Percentiles rank a stretch among this genome's conserved stretches.
phyloP scores from a whole-genome alignment of 345 rosid species.

The Euclidium syriacum region DNA sequence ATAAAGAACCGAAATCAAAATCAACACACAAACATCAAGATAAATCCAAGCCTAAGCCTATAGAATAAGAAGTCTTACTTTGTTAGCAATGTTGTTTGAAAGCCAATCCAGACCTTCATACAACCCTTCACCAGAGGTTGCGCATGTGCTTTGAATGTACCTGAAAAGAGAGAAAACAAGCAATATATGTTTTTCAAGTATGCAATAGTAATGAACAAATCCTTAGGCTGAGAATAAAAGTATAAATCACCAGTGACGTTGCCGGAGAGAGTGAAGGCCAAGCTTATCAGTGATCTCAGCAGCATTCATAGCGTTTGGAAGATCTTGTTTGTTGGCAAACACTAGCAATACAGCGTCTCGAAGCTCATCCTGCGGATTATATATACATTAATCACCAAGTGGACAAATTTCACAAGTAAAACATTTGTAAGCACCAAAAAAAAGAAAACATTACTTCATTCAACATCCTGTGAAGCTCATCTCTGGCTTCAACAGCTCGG shows the following conservation, averaged over 20 bases:
- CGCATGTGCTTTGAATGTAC: slow-evolving; percentile 33
- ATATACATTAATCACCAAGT: background rate
- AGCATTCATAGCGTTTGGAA: slow-evolving; percentile 69
- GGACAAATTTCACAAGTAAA: background rate
- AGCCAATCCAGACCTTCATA: slow-evolving; percentile 37
- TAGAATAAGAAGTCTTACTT: slow-evolving; percentile 20
- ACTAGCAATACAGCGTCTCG: slow-evolving; percentile 60
- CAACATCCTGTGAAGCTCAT: slow-evolving; percentile 69
- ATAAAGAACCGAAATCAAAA: background rate
- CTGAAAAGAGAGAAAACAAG: background rate
- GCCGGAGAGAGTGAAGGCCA: slow-evolving; percentile 60
- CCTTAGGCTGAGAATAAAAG: background rate
- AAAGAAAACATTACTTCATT: slow-evolving; percentile 53
- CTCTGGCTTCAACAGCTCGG: slow-evolving; percentile 66
- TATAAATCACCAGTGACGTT: slow-evolving; percentile 51
- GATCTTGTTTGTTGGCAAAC: slow-evolving; percentile 71
- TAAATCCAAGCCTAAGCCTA: background rate
- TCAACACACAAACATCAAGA: background rate
- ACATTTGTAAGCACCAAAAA: background rate
- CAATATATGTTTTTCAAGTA: background rate
- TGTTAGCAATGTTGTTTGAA: slow-evolving; percentile 36
- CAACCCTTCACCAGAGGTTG: slow-evolving; percentile 32
- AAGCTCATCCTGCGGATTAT: slow-evolving; percentile 46
- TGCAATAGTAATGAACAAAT: background rate
- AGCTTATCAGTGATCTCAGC: slow-evolving; percentile 71